Base-by-base conservation (phyloP, 148 eudicot genomes). In the Chenopodium album region DNA sequence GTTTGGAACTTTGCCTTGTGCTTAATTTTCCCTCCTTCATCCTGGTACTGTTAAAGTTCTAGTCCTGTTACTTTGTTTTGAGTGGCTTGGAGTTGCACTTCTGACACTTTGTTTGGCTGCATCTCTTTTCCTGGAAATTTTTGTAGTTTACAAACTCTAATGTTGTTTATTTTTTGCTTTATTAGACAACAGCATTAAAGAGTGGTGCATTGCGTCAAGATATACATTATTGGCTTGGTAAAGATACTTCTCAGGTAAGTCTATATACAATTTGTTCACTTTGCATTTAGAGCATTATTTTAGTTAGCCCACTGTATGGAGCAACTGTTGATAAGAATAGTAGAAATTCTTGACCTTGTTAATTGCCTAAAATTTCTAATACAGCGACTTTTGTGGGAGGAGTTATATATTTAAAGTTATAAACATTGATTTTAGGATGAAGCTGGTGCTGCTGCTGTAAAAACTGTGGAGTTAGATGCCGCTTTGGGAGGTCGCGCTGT, bases 221-320 rank as follows among this genome's bases (percentile, higher is more conserved):
- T 86, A 90, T 94, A 83, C 99, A 96, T 84, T 96, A 91, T 87
- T 96, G 99, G 99, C 93, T 94, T 71, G 99, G 99, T 41, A 96
- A 92, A 89, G 95, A 91, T 80, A 92, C 97, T 63, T 91, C 93
- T 80, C 98, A 96, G 88, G 99, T 93, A 88, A 87, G 87, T 71
- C 59, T 75, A 64, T 79, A 44, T 73, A 23, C 79, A 26, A 32
- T 47, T n/a, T 78, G 13, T 68, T 9, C 50, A 31, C 9, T 78
- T 31, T 54, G 59, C 69, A 59, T 56, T 44, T n/a, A 74, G 29
- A 59, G 11, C 41, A 28, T 0, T 54, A 3, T 54, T 54, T 75
- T 75, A 31, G 28, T 52, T 41, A 52, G 11, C 62, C 48, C 9
- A 22, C 14, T 68, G 67, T 69, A 69, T 60, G 71, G 71, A 81